Evolutionary conservation across 257 asterid species (phyloP), one percentile per base, ranked within the genome.

Genomic region (Nicotiana otophora): DNA sequence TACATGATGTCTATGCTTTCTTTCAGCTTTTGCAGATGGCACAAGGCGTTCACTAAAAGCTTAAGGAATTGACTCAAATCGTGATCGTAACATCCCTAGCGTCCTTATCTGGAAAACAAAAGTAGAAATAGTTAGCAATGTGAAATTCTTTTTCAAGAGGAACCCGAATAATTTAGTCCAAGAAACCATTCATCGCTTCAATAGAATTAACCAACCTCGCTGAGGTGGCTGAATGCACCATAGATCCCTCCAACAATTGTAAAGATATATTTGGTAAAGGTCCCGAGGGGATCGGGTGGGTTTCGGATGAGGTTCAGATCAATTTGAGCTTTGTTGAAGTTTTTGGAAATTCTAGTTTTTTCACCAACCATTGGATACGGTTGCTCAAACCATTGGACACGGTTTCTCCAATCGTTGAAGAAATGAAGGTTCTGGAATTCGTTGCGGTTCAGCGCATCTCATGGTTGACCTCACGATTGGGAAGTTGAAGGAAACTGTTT

Each of bases 51-150:
- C 89, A 81, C 91, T 93, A 92, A 96, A 96, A 87, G 99, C 99
- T 83, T 90, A 83, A 80, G 99, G 99, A 84, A 96, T 89, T 74
- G 97, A 86, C 64, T 92, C 98, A 75, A 94, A 96, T 86, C 99
- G 91, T 76, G 99, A 97, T 88, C 99, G 89, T 85, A 96, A 82
- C 98, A 96, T 96, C 81, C 98, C 98, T 84, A 96, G 94, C 75
- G 99, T 94, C 92, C 99, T 91, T 88, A 96, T 96, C 99, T 96
- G 85, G 34, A 85, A 72, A 68, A 83, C 77, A 81, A 53, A 84
- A 81, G 64, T 68, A 19, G 77, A 62, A 30, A 20, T 30, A 57
- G 67, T 53, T 51, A 74, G 14, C 46, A 23, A 39, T 74, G 48
- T 23, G 28, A 48, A 36, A 23, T 46, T 0, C 48, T 74, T 39